Evolutionary conservation across 495 filamentous ascomycete species (phyloP).

Genomic region (Penicillium daleae): DNA sequence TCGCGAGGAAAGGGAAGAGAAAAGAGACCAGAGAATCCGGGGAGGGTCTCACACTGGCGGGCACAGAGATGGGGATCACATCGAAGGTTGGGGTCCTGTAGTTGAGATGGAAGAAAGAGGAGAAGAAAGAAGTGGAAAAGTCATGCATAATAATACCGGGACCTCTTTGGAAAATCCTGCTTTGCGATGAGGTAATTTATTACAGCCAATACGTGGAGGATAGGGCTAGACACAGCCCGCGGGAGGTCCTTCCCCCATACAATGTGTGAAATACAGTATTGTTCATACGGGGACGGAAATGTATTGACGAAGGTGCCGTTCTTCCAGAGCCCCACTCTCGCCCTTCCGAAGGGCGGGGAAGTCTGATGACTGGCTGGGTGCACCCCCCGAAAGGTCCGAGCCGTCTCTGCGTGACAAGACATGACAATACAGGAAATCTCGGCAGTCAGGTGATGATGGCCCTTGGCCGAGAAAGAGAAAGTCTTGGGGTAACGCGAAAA

Average conservation of each 20-base stretch:
- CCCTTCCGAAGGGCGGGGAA: background rate
- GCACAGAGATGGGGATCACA: constrained; percentile 7
- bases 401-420: constrained; percentile 6
- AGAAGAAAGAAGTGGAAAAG: background rate
- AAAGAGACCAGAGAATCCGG: constrained; percentile 17
- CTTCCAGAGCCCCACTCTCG: background rate
- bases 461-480: too few relatives aligned
- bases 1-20: constrained; percentile 15
- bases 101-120: background rate
- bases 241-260: too few relatives aligned
- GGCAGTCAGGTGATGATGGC: constrained; percentile 12
- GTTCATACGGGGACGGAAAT: background rate
- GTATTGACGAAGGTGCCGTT: background rate
- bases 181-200: constrained; percentile 28
- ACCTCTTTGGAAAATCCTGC: constrained; percentile 17
- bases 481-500: too few relatives aligned
- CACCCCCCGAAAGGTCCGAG: background rate
- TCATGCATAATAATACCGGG: background rate
- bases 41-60: constrained; percentile 5
- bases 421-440: constrained; percentile 18
- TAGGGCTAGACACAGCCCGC: background rate
- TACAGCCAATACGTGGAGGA: constrained; percentile 16
- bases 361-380: constrained; percentile 14
- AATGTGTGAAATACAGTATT: background rate
- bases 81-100: background rate